Conservation (phyloP, 495 filamentous ascomycete genomes). For the Lasiosphaeriaceae sp. region DNA sequence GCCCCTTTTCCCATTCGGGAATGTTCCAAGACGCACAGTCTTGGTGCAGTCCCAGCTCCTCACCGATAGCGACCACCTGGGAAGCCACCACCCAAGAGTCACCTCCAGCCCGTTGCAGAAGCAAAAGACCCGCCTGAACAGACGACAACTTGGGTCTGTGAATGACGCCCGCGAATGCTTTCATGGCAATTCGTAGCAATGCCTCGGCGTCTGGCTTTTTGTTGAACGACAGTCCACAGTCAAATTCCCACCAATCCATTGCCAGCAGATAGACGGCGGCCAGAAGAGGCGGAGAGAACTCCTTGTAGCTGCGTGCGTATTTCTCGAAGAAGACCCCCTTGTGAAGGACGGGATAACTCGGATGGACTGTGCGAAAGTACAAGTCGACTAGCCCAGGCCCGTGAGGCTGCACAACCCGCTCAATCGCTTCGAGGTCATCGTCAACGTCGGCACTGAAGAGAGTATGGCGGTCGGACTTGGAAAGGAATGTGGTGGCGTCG, state of each 20-base stretch:
- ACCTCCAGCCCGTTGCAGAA: slow-evolving; percentile 62
- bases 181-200: slow-evolving; percentile 63
- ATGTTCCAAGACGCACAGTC: slow-evolving; percentile 69
- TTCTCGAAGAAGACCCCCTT: slow-evolving; percentile 71
- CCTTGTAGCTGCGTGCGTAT: slow-evolving; percentile 56
- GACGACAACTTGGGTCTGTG: slow-evolving; percentile 69
- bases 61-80: slow-evolving; percentile 63
- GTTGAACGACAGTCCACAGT: slow-evolving; percentile 46
- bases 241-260: slow-evolving; percentile 67
- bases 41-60: slow-evolving; percentile 67
- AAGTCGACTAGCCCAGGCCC: slow-evolving; percentile 65
- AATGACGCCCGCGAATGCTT: slow-evolving; percentile 59
- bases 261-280: slow-evolving; percentile 74
- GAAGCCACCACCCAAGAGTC: slow-evolving; percentile 64
- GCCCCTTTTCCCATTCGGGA: slow-evolving; percentile 65
- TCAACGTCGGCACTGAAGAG: slow-evolving; percentile 42
- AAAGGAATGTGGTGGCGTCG: slow-evolving; percentile 62
- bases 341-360: slow-evolving; percentile 71
- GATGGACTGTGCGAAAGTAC: slow-evolving; percentile 72
- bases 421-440: slow-evolving; percentile 60
- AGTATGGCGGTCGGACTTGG: slow-evolving; percentile 45
- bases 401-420: slow-evolving; percentile 64
- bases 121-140: slow-evolving; percentile 69
- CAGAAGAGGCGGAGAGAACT: slow-evolving; percentile 66
- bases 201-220: slow-evolving; percentile 57